Percentiles rank a stretch among this genome's conserved stretches.
phyloP scores from a whole-genome alignment of 768 basidiomycete genomes.

The Boletus reticuloceps region DNA sequence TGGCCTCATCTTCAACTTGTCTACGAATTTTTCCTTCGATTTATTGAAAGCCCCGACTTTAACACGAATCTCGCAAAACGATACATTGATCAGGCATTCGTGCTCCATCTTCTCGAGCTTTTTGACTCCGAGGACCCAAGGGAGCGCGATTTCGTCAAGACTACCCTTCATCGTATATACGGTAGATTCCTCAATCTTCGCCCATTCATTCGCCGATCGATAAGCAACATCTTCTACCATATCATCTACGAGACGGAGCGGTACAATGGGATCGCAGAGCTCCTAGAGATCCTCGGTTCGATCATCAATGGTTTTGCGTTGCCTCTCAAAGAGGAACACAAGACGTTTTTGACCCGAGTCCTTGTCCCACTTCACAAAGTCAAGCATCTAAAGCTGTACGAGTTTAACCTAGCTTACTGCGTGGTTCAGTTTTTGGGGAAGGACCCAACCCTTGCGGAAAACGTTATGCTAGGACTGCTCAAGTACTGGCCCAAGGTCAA shows the following conservation, averaged over 20 bases:
- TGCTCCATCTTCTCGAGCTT: conserved; percentile 93
- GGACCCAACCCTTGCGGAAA: conserved; percentile 87
- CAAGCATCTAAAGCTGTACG: conserved; percentile 93
- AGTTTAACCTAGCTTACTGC: conserved; percentile 98
- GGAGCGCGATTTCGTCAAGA: conserved; percentile 99
- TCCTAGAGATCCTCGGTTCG: conserved; percentile 95
- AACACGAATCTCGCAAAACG: conserved; percentile 97
- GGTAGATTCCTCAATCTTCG: conserved; percentile 99
- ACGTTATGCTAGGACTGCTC: conserved; percentile 94
- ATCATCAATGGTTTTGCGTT: conserved; percentile 99
- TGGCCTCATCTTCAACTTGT: conserved; percentile 99
- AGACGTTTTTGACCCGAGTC: conserved; percentile 91
- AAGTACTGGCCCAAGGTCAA: conserved; percentile 99
- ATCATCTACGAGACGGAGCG: conserved; percentile 99
- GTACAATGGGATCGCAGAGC: conserved; percentile 98
- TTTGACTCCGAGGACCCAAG: conserved; percentile 99
- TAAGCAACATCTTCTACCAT: conserved; percentile 99
- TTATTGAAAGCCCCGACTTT: conserved; percentile 96
- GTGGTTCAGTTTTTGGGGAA: conserved; percentile 99
- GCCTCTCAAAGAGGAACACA: conserved; percentile 98
- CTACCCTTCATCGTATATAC: conserved; percentile 97
- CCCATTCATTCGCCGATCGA: conserved; percentile 97
- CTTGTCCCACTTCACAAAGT: conserved; percentile 97
- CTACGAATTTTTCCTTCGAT: conserved; percentile 99
- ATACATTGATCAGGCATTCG: conserved; percentile 95